phyloP scores from a whole-genome alignment of 352 stramenopile species.

The Phytopythium boreale region DNA sequence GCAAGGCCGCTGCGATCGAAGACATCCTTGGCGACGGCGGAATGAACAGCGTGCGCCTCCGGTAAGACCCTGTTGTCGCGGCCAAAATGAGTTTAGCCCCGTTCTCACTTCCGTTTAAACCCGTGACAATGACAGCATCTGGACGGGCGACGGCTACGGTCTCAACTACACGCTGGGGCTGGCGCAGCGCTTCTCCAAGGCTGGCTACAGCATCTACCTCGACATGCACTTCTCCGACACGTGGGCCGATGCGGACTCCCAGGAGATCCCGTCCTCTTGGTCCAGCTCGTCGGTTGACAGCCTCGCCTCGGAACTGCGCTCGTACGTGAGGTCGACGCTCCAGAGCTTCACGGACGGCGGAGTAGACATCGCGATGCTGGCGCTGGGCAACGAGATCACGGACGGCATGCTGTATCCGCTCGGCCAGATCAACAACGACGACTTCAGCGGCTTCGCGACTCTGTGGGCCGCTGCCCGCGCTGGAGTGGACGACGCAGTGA shows the following conservation, averaged over 20 bases:
- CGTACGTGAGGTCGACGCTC: slow-evolving; percentile 28
- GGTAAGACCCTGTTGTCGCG: slow-evolving; percentile 6
- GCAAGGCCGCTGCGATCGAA: slow-evolving; percentile 20
- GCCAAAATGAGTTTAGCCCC: not conserved
- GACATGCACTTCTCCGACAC: slow-evolving; percentile 36
- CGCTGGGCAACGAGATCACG: slow-evolving; percentile 32
- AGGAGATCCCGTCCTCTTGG: slow-evolving; percentile 19
- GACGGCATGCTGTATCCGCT: slow-evolving; percentile 27
- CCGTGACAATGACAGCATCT: slow-evolving; percentile 11
- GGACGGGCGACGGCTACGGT: slow-evolving; percentile 19
- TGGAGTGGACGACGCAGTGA: slow-evolving; percentile 22
- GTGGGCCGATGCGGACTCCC: slow-evolving; percentile 22
- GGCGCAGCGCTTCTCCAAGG: slow-evolving; percentile 24
- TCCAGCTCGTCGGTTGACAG: slow-evolving; percentile 17
- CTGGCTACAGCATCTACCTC: slow-evolving; percentile 28
- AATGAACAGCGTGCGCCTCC: slow-evolving; percentile 31
- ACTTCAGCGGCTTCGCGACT: slow-evolving; percentile 23
- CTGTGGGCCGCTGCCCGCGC: slow-evolving; percentile 23
- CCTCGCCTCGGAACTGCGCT: slow-evolving; percentile 13
- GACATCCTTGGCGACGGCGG: slow-evolving; percentile 25
- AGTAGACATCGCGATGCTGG: slow-evolving; percentile 23
- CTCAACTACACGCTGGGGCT: slow-evolving; percentile 22
- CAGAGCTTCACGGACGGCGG: slow-evolving; percentile 25
- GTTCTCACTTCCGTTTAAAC: not conserved
- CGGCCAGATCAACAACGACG: slow-evolving; percentile 20